Conservation (phyloP, 2,329 filamentous ascomycete genomes). For the Fusarium sp. region DNA sequence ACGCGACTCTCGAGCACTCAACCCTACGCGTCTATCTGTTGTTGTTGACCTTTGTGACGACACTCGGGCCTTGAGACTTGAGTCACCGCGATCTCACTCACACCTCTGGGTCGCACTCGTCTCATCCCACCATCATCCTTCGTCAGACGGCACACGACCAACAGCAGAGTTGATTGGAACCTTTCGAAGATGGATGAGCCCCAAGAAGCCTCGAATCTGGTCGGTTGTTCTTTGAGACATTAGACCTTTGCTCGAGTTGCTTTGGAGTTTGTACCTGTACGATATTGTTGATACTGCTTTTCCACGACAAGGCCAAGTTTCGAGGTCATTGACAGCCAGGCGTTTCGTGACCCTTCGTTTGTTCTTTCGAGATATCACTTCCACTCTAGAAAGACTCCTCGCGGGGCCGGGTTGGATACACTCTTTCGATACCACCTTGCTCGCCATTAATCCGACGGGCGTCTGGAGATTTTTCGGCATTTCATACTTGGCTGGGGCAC, state of each 20-base stretch:
- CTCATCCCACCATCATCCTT: background rate
- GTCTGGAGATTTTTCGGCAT: conserved; percentile 43
- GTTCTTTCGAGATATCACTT: conserved; percentile 1
- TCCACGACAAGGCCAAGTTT: background rate
- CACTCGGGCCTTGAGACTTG: background rate
- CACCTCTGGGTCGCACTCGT: background rate
- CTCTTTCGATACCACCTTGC: conserved; percentile 6
- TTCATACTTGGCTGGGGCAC: conserved; percentile 18
- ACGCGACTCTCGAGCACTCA: conserved; percentile 3
- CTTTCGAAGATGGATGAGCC: conserved; percentile 25
- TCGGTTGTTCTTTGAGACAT: conserved; percentile 7
- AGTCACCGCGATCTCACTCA: conserved; percentile 4
- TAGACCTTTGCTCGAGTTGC: conserved; percentile 1
- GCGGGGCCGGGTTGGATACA: conserved; percentile 15
- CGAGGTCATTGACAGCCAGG: conserved; percentile 1
- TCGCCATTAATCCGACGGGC: conserved; percentile 28
- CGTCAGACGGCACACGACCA: conserved; percentile 11
- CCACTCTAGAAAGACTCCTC: conserved; percentile 21
- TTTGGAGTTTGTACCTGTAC: conserved; percentile 9
- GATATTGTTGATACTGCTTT: conserved; percentile 25
- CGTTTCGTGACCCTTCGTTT: conserved; percentile 14
- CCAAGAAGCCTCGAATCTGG: conserved; percentile 9
- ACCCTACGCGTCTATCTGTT: background rate
- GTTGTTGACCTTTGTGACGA: background rate
- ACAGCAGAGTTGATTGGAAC: conserved; percentile 4